Base-by-base conservation (phyloP, 768 basidiomycete genomes). In the Tulasnella sp. region DNA sequence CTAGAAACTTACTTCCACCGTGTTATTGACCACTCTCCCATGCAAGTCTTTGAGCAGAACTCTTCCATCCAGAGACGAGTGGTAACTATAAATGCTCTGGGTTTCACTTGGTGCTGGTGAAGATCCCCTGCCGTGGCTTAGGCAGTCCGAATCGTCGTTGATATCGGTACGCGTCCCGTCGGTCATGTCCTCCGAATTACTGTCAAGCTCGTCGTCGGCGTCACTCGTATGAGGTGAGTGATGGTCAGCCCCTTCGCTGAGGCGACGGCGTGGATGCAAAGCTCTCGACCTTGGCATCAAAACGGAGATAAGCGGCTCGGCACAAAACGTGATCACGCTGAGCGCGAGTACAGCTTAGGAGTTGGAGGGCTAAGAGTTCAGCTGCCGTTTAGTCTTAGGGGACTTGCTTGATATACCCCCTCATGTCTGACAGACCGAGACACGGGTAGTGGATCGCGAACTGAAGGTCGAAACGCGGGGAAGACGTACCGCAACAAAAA, bases 181-280 rank as follows among this genome's bases (percentile, higher is more conserved):
- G 8, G 64, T 28, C 64, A 69, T 69, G 14, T 54, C 54, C 24
- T 54, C 54, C 6, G 64, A 69, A 69, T 0, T 20, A 0, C 14
- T 31, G 28, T 28, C 64, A 16, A 69, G 64, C 18, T 69, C 64
- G 64, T 69, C 64, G 64, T 69, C 64, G 28, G 64, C 64, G 34
- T 69, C 64, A 37, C 64, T 69, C 14, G 64, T 28, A 69, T 69
- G 64, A 11, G 31, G 37, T 69, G 64, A 37, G 34, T 31, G 8
- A 28, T 69, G 37, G 64, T 69, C 24, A 12, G 31, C 44, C 81
- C 83, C 64, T 80, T 73, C 85, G 50, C 28, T 75, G 75, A 84
- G 78, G 72, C 28, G 31, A 6, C 16, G 64, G 31, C 8, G 31
- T 31, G 28, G 3, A 37, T 37, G 64, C 31, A 14, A 20, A 37